Evolutionary conservation across 2,329 filamentous ascomycete species (phyloP).

Genomic region (Fusarium nodosum): DNA sequence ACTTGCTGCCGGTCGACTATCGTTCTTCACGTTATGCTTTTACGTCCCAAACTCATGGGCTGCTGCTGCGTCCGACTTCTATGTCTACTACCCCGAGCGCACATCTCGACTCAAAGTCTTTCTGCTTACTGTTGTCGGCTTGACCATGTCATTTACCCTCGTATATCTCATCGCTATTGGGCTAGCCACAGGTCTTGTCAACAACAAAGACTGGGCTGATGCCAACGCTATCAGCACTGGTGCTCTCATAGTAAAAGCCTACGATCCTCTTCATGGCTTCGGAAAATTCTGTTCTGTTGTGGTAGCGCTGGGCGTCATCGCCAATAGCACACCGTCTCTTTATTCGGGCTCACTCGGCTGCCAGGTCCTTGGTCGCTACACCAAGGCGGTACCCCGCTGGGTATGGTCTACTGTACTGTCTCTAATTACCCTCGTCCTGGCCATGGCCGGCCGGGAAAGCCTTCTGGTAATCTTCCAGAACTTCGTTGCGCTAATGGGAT

Average conservation of each 20-base stretch:
- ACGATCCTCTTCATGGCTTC: conserved; percentile 66
- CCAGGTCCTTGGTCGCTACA: conserved; percentile 68
- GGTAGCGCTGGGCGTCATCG: conserved; percentile 67
- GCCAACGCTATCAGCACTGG: conserved; percentile 67
- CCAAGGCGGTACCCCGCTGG: conserved; percentile 66
- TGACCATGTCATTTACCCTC: conserved; percentile 72
- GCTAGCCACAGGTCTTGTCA: conserved; percentile 65
- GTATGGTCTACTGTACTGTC: conserved; percentile 67
- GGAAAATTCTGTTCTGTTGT: conserved; percentile 70
- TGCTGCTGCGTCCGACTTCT: conserved; percentile 82
- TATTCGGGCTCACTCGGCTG: conserved; percentile 72
- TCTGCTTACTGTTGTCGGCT: conserved; percentile 75
- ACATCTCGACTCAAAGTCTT: conserved; percentile 75
- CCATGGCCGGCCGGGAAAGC: conserved; percentile 65
- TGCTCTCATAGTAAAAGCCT: conserved; percentile 69
- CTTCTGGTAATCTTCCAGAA: conserved; percentile 69
- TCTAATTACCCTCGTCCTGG: conserved; percentile 67
- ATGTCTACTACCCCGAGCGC: conserved; percentile 78
- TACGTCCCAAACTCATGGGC: conserved; percentile 71
- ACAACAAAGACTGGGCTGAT: conserved; percentile 63
- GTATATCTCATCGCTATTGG: conserved; percentile 73
- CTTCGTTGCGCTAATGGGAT: conserved; percentile 67
- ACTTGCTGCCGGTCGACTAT: conserved; percentile 70
- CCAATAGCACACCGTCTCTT: conserved; percentile 68
- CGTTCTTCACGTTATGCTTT: conserved; percentile 78